Evolutionary conservation across 2,329 filamentous ascomycete species (phyloP).

Genomic region (Paramyrothecium roridum): DNA sequence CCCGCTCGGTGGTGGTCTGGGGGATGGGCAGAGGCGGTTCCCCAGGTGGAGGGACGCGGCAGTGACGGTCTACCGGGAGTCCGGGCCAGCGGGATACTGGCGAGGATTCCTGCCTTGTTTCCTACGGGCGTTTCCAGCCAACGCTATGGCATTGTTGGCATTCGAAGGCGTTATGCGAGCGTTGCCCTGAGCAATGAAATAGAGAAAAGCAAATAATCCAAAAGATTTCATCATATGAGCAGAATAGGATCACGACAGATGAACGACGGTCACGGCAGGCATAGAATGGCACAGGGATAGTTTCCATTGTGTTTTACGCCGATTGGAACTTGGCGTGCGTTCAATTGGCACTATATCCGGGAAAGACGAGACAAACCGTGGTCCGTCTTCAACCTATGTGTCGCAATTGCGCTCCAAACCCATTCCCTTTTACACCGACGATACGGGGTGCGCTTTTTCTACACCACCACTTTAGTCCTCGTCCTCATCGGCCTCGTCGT

Average conservation of each 20-base stretch:
- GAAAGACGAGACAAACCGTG: slow-evolving; percentile 23
- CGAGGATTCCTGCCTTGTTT: slow-evolving; percentile 93
- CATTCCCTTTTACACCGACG: slow-evolving; percentile 14
- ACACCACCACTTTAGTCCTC: slow-evolving; percentile 73
- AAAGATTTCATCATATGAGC: not conserved
- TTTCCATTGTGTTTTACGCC: not conserved
- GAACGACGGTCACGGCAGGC: not conserved
- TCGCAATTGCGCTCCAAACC: slow-evolving; percentile 24
- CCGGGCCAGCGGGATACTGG: slow-evolving; percentile 81
- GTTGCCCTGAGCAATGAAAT: slow-evolving; percentile 37
- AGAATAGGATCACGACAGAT: not conserved
- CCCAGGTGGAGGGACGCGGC: slow-evolving; percentile 78
- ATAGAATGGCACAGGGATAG: not conserved
- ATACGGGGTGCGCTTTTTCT: slow-evolving; percentile 2
- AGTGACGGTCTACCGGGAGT: slow-evolving; percentile 69
- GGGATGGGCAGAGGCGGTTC: slow-evolving; percentile 68
- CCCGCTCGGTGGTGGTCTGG: slow-evolving; percentile 67
- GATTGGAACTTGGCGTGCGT: not conserved
- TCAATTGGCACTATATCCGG: not conserved
- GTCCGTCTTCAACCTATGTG: slow-evolving; percentile 22
- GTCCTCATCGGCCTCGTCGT: slow-evolving; percentile 96
- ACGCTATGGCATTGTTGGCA: slow-evolving; percentile 87
- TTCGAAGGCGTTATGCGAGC: slow-evolving; percentile 89
- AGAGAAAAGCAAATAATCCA: not conserved
- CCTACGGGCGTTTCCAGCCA: slow-evolving; percentile 88